These are phyloP conservation scores for Funneliformis mosseae DNA, from an alignment of 192 early-diverging fungal species.

Conservation along the genomic window DNA sequence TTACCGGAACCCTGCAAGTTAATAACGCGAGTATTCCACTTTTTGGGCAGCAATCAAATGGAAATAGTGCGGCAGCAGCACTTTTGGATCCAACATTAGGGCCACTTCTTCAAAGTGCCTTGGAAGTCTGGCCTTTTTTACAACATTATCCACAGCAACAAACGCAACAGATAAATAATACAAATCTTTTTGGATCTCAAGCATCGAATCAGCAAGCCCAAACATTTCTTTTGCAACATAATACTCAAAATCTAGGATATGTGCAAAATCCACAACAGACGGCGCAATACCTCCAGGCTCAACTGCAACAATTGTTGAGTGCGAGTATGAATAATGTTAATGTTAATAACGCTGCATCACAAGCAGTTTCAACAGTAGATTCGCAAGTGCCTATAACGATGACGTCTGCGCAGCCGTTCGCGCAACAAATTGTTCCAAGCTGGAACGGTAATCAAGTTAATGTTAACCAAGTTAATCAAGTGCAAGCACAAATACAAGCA, in stretches of 20 bases:
- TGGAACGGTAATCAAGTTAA: neutral
- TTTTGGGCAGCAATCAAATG: neutral
- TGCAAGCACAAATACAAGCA: too few relatives aligned
- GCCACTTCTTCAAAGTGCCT: neutral
- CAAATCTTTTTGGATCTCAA: neutral
- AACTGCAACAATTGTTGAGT: neutral
- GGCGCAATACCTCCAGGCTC: neutral
- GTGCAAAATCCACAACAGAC: neutral
- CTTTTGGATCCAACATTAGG: neutral
- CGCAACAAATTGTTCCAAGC: neutral
- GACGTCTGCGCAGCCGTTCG: neutral
- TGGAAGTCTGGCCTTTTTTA: neutral
- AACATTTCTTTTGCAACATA: neutral
- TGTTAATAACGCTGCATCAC: neutral
- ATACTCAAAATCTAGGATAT: neutral
- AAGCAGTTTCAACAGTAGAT: neutral
- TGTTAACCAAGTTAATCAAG: neutral
- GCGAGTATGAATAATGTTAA: neutral
- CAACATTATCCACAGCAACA: neutral
- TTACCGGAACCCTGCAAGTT: neutral
- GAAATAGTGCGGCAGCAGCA: neutral
- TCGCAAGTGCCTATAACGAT: neutral
- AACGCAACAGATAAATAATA: neutral
- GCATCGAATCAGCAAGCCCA: neutral
- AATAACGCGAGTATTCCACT: neutral